A percentile compares a stretch with the other conserved stretches of the same genome.
Evolutionary conservation across 2,329 filamentous ascomycete species (phyloP).

Genomic region (Ascochyta fabae): DNA sequence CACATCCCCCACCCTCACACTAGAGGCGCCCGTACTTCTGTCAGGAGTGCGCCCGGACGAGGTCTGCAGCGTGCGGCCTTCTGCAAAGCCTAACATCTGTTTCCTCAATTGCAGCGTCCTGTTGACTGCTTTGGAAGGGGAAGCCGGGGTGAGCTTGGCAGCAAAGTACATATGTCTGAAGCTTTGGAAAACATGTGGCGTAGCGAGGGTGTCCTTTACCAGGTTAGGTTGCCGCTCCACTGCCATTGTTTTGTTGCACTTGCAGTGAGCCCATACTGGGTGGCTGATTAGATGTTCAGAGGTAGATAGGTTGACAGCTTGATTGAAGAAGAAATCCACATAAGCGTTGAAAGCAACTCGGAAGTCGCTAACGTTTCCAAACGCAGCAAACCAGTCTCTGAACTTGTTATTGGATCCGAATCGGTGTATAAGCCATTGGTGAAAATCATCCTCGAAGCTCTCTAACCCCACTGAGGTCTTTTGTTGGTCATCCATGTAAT

Average conservation of each 20-base stretch:
- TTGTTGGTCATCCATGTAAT: constrained; percentile 60
- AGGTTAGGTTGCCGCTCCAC: constrained; percentile 27
- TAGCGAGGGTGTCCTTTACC: constrained; percentile 66
- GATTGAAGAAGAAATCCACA: constrained; percentile 68
- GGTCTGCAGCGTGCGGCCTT: background rate
- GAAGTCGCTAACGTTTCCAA: constrained; percentile 63
- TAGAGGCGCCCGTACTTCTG: background rate
- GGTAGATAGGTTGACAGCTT: constrained; percentile 61
- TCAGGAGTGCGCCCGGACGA: constrained; percentile 26
- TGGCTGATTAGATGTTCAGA: constrained; percentile 46
- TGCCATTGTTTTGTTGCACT: constrained; percentile 9
- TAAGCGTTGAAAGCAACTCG: constrained; percentile 66
- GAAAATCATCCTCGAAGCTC: constrained; percentile 66
- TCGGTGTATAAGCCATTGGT: constrained; percentile 58
- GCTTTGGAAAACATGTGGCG: constrained; percentile 68
- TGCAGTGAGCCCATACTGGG: constrained; percentile 61
- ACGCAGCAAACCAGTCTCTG: constrained; percentile 59
- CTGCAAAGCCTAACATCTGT: constrained; percentile 23
- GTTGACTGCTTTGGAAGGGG: constrained; percentile 15
- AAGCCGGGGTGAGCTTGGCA: constrained; percentile 53
- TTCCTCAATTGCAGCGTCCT: constrained; percentile 21
- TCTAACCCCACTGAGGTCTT: constrained; percentile 55
- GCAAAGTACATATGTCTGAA: constrained; percentile 71
- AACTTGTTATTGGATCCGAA: constrained; percentile 57
- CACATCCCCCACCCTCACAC: constrained; percentile 54